Conservation (phyloP, 257 asterid species). For the Solanum habrochaites region DNA sequence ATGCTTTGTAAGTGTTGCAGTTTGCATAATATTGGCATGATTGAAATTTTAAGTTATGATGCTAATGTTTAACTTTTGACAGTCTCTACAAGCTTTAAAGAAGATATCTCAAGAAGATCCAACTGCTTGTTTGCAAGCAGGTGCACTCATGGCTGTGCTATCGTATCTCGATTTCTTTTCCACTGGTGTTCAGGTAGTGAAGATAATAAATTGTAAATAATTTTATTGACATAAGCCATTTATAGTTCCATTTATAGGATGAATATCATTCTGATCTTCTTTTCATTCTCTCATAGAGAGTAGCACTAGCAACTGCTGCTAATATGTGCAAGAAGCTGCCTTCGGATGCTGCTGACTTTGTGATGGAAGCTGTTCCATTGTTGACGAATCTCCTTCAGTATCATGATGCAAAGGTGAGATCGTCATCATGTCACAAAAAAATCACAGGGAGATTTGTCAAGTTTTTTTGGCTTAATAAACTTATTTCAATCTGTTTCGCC, state of each 20-base stretch:
- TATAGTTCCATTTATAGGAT: neutral
- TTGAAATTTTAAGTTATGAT: neutral
- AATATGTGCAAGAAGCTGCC: constrained; percentile 98
- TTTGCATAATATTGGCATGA: neutral
- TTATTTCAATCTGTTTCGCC: neutral
- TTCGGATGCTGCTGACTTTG: constrained; percentile 95
- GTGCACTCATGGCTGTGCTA: constrained; percentile 98
- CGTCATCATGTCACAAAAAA: neutral
- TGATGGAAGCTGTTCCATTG: constrained; percentile 98
- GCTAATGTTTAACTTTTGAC: constrained; percentile 10
- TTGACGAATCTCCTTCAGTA: constrained; percentile 95
- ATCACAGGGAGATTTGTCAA: neutral
- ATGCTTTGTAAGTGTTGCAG: neutral
- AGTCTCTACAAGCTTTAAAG: constrained; percentile 95
- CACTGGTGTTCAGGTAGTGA: constrained; percentile 90
- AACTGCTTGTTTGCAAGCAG: constrained; percentile 96
- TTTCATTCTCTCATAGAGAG: constrained; percentile 42
- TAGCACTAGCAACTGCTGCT: constrained; percentile 93
- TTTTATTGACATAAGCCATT: neutral
- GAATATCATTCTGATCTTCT: neutral
- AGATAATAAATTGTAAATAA: neutral
- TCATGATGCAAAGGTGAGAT: constrained; percentile 86
- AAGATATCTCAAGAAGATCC: constrained; percentile 97
- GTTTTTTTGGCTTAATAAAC: neutral
- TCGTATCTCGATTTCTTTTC: constrained; percentile 97